Evolutionary conservation across 2,329 filamentous ascomycete genomes (phyloP), one percentile per base, ranked within the genome.

Genomic region (Mycosphaerella sp.): DNA sequence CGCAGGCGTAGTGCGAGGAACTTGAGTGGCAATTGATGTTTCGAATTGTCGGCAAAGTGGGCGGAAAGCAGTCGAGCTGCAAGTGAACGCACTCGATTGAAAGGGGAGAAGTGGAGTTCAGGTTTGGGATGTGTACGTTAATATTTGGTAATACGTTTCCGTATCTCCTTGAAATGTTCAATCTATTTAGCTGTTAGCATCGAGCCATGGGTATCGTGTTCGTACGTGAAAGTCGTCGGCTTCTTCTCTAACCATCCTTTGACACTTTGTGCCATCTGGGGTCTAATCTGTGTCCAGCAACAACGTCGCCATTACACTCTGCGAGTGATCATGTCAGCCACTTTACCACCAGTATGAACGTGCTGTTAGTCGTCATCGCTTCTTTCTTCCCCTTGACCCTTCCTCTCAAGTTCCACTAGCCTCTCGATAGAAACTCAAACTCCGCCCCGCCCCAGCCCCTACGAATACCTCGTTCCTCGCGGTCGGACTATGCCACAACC

Each of bases 351-450:
- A 10, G 30, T 8, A 10, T 34, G 3, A 3, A 3, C 30, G 30
- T 10, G 30, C 4, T n/a, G 30, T 12, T 2, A 30, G 28, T 30
- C 28, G 13, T 34, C 9, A n/a, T n/a, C 30, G 13, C 13, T 4
- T 34, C 30, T 34, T 10, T 34, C 13, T n/a, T 34, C 27, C 36
- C 5, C 4, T 30, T 6, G 14, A 4, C 13, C 17, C 16, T 12
- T 21, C 14, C 25, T 39, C 41, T 73, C 68, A 84, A 49, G 73
- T 76, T 12, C 86, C 86, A 16, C 84, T 89, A 44, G 89, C 89
- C 72, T 95, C 89, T 37, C 89, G 77, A 66, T 94, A 95, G 68
- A 95, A 89, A 1, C 83, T 81, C 56, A 95, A 75, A 67, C 82
- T 87, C 64, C 80, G 75, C 66, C 85, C 87, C 28, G 85, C 85